Evolutionary conservation across 331 rosid species (phyloP), one percentile per base, ranked within the genome.

Genomic region (Dryas integrifolia): DNA sequence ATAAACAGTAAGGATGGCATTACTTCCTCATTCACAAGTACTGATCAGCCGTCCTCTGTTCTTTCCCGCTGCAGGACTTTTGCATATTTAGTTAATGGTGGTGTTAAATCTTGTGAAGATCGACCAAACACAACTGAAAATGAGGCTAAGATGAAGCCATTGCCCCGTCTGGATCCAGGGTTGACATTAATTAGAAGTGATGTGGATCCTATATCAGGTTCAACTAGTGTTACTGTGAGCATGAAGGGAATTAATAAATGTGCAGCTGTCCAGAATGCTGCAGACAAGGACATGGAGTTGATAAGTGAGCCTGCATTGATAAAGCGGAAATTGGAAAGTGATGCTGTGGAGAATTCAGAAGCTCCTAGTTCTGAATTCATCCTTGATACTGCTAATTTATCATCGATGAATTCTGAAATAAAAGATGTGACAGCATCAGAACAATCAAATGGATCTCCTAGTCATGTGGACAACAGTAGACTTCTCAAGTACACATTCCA

Each of bases 401-500:
- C 79, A 59, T 62, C 69, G 30, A n/a, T 71, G 74, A 74, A 69
- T 69, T 73, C 72, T 76, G 81, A 41, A 61, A 7, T 74, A 74
- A 67, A 80, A 40, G 75, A 78, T 55, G 48, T n/a, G 41, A 77
- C 78, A 72, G 73, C 74, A 69, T 61, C 66, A 69, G 84, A 79
- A 53, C 79, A 70, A 69, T 78, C 55, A 43, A 73, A 72, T 65
- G 80, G 38, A 58, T 79, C 86, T 76, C 69, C 80, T 40, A 35
- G 72, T 76, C 81, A n/a, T 49, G 76, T 49, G 16, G 83, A 70
- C 50, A 82, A 70, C 9, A 21, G 73, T 56, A 76, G 72, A 83
- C 74, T 68, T 82, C 85, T 86, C 67, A 89, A 76, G 72, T 81
- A 86, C 77, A 89, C 92, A 13, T 86, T 81, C 83, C 89, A 76